Percentiles rank a stretch among this genome's conserved stretches.
Conservation (phyloP, 345 rosid species). For the Salix viminalis region DNA sequence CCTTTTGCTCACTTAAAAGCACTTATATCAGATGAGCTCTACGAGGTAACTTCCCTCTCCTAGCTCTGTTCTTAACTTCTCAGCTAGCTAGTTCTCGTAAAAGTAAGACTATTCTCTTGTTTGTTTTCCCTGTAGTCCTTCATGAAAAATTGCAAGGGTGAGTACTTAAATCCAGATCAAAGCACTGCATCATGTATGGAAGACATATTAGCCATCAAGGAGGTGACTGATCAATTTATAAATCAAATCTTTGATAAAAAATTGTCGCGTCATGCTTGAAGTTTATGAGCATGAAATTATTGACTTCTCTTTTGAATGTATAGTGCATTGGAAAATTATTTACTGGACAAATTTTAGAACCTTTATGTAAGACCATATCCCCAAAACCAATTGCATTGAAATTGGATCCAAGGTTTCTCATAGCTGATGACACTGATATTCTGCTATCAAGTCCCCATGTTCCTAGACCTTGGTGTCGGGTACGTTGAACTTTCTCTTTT, state of each 20-base stretch:
- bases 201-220: constrained; percentile 1
- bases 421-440: constrained; percentile 2
- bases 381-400: constrained; percentile 8
- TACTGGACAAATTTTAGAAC: constrained; percentile 29
- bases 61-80: neutral
- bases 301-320: neutral
- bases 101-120: neutral
- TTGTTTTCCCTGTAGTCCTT: constrained; percentile 13
- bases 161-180: constrained; percentile 14
- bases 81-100: neutral
- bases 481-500: constrained; percentile 5
- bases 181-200: constrained; percentile 15
- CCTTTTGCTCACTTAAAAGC: constrained; percentile 5
- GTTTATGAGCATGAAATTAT: neutral
- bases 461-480: constrained; percentile 29
- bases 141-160: constrained; percentile 24
- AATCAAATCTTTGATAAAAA: neutral
- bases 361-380: constrained; percentile 12
- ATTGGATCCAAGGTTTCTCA: neutral
- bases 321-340: constrained; percentile 25
- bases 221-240: constrained; percentile 6
- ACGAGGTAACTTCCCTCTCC: constrained; percentile 18
- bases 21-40: constrained; percentile 18
- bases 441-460: neutral
- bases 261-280: neutral